phyloP scores from a whole-genome alignment of 805 yeast species.

The Kluyveromyces nonfermentans region DNA sequence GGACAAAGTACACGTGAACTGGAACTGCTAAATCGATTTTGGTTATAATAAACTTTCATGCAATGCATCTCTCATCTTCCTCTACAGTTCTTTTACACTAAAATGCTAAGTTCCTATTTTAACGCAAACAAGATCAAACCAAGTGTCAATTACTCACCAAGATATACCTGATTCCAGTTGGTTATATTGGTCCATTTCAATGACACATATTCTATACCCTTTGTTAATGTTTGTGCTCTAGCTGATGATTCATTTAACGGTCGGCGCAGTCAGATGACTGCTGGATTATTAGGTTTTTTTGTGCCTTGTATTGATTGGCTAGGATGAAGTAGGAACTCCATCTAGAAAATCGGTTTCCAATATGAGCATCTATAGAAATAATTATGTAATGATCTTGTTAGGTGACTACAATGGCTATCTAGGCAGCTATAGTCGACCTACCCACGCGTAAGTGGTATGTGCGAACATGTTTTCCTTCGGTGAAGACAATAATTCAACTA shows the following conservation, averaged over 20 bases:
- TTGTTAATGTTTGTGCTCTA: not conserved
- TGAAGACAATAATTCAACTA: no score
- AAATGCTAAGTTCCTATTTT: slow-evolving; percentile 79
- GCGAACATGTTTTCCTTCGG: no score
- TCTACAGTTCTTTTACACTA: slow-evolving; percentile 8
- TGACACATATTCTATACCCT: slow-evolving; percentile 33
- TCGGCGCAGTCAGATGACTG: not conserved
- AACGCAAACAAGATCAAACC: slow-evolving; percentile 70
- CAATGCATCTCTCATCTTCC: slow-evolving; percentile 9
- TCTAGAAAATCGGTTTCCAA: slow-evolving; percentile 1
- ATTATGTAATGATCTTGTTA: not conserved
- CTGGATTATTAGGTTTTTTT: not conserved
- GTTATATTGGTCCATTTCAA: slow-evolving; percentile 63
- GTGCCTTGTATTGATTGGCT: slow-evolving; percentile 2
- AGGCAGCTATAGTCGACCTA: not conserved
- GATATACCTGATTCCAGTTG: slow-evolving; percentile 31
- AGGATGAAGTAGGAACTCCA: slow-evolving; percentile 1
- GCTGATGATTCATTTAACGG: not conserved
- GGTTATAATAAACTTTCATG: not conserved
- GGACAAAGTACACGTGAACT: not conserved
- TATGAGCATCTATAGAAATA: not conserved
- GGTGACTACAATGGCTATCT: not conserved
- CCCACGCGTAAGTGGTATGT: not conserved
- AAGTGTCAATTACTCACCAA: slow-evolving; percentile 66
- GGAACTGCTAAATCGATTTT: not conserved